Evolutionary conservation across 768 basidiomycete species (phyloP).

Genomic region (Hortiboletus flavorubellus): DNA sequence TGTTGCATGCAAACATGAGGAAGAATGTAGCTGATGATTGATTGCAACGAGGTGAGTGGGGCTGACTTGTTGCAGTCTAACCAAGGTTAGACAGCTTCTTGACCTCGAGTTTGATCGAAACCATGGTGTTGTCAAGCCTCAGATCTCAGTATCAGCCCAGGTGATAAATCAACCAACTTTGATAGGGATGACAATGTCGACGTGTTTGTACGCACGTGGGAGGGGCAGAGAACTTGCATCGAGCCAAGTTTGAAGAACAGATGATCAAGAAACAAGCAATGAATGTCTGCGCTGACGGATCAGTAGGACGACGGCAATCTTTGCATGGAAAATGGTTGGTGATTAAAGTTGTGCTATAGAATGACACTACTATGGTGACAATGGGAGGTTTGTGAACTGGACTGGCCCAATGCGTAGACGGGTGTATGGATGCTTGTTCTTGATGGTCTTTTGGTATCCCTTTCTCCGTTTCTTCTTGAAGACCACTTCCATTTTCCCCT

Average conservation of each 20-base stretch:
- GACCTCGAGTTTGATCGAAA: background rate
- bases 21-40: background rate
- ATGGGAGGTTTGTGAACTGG: slow-evolving; percentile 37
- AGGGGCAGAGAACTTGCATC: too few relatives aligned
- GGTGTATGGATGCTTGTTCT: slow-evolving; percentile 95
- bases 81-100: background rate
- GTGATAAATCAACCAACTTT: too few relatives aligned
- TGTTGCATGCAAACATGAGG: background rate
- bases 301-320: too few relatives aligned
- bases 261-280: background rate
- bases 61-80: background rate
- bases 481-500: slow-evolving; percentile 85
- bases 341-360: slow-evolving; percentile 2
- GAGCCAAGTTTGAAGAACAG: background rate
- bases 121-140: too few relatives aligned
- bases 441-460: slow-evolving; percentile 92
- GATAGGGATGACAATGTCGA: too few relatives aligned
- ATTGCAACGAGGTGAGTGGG: slow-evolving; percentile 6
- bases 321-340: background rate
- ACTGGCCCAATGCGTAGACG: slow-evolving; percentile 89
- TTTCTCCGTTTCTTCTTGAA: slow-evolving; percentile 99
- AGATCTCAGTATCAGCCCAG: too few relatives aligned
- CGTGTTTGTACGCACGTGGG: background rate
- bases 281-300: background rate
- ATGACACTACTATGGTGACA: slow-evolving; percentile 24